A percentile compares a stretch with the other conserved stretches of the same genome.
Conservation (phyloP, 768 basidiomycete species). For the Lactarius sp. region DNA sequence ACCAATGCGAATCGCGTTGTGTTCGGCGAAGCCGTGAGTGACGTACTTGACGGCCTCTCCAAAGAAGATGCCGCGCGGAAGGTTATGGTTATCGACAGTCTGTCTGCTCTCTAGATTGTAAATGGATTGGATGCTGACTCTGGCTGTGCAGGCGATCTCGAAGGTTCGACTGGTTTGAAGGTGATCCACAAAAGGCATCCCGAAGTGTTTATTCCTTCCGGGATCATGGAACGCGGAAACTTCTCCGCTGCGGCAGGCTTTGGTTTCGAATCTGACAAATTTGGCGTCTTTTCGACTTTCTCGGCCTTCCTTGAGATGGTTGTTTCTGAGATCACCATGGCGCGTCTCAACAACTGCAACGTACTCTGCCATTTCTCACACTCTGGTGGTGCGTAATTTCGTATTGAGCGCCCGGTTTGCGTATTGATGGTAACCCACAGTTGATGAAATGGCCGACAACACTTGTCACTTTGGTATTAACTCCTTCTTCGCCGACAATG, state of each 20-base stretch:
- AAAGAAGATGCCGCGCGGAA: constrained; percentile 74
- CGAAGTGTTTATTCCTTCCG: constrained; percentile 80
- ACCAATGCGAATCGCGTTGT: constrained; percentile 74
- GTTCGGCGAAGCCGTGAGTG: constrained; percentile 81
- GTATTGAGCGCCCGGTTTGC: background rate
- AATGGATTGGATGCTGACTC: constrained; percentile 13
- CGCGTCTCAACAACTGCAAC: constrained; percentile 85
- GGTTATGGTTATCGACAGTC: constrained; percentile 86
- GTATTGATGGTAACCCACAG: constrained; percentile 4
- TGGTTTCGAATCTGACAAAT: constrained; percentile 76
- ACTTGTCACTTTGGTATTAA: constrained; percentile 71
- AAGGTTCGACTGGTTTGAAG: constrained; percentile 87
- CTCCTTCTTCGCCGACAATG: constrained; percentile 85
- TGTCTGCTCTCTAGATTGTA: constrained; percentile 28
- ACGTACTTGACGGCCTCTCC: constrained; percentile 66
- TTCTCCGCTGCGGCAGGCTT: constrained; percentile 84
- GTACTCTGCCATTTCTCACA: constrained; percentile 88
- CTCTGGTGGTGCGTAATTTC: constrained; percentile 55
- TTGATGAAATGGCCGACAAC: constrained; percentile 50
- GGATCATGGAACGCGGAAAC: constrained; percentile 84
- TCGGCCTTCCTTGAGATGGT: constrained; percentile 92
- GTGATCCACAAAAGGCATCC: constrained; percentile 87
- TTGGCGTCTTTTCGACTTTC: constrained; percentile 87
- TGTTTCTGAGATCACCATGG: constrained; percentile 87
- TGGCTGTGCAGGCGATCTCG: constrained; percentile 58